phyloP scores from a whole-genome alignment of 2,329 filamentous ascomycete species.

The Pseudogymnoascus sp. region DNA sequence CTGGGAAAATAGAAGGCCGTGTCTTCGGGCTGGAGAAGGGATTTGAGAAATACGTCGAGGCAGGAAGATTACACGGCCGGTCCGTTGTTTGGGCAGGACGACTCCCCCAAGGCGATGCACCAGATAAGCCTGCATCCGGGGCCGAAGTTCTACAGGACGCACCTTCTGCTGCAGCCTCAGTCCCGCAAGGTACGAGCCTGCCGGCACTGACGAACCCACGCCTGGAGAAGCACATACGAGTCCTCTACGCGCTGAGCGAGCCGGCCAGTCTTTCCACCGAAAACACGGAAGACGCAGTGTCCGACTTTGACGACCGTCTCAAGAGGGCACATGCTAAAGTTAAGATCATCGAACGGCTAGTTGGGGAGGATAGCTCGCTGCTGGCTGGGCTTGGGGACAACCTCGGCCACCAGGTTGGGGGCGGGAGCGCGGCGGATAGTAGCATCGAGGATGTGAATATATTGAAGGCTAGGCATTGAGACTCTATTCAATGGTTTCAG shows the following conservation, averaged over 20 bases:
- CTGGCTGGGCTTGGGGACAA: constrained; percentile 13
- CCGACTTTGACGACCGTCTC: constrained; percentile 82
- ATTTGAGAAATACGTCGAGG: constrained; percentile 82
- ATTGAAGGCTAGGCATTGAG: constrained; percentile 29
- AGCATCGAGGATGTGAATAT: constrained; percentile 41
- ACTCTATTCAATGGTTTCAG: not conserved
- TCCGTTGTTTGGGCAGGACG: constrained; percentile 78
- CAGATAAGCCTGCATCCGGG: constrained; percentile 5
- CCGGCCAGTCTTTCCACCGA: constrained; percentile 66
- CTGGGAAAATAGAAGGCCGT: constrained; percentile 80
- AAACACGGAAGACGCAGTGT: constrained; percentile 83
- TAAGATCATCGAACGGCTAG: constrained; percentile 72
- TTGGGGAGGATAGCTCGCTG: constrained; percentile 37
- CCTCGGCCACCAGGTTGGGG: constrained; percentile 9
- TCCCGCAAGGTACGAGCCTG: constrained; percentile 26
- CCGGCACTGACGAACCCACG: constrained; percentile 50
- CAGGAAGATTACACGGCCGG: constrained; percentile 70
- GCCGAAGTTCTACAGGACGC: constrained; percentile 22
- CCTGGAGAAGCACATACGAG: constrained; percentile 66
- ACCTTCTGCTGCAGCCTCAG: constrained; percentile 19
- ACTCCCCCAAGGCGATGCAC: constrained; percentile 32
- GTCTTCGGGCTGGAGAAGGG: constrained; percentile 86
- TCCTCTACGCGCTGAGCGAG: constrained; percentile 70
- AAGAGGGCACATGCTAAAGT: constrained; percentile 76
- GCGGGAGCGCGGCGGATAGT: constrained; percentile 29